A percentile compares a stretch with the other conserved stretches of the same genome.
Evolutionary conservation across 1,284 basidiomycete species (phyloP).

Genomic region (Heterobasidion parviporum): DNA sequence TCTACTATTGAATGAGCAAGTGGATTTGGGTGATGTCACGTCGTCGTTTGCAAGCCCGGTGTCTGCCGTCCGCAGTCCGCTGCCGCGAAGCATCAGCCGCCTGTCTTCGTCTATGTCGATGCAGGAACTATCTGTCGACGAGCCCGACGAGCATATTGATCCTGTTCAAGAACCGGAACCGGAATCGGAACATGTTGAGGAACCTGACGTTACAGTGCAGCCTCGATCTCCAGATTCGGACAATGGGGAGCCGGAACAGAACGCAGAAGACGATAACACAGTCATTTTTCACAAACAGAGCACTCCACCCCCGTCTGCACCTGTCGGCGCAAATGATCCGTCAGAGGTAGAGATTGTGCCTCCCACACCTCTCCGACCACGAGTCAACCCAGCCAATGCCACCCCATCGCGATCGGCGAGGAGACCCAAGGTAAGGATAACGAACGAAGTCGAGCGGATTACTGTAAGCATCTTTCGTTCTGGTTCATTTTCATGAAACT

Average conservation of each 20-base stretch:
- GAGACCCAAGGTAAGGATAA: constrained; percentile 32
- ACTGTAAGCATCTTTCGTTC: constrained; percentile 31
- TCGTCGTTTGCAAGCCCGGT: constrained; percentile 44
- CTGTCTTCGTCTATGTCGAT: background rate
- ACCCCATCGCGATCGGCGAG: constrained; percentile 9
- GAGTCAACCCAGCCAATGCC: background rate
- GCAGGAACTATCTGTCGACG: background rate
- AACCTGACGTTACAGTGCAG: background rate
- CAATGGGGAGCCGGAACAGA: background rate
- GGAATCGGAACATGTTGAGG: background rate
- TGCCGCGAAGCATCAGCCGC: background rate
- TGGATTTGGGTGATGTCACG: constrained; percentile 44
- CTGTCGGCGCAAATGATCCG: constrained; percentile 5
- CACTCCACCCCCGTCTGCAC: background rate
- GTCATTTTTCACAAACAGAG: constrained; percentile 15
- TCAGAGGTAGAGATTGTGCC: constrained; percentile 9
- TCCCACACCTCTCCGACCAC: background rate
- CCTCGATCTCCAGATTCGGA: background rate
- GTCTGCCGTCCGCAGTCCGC: background rate
- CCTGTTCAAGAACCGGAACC: background rate
- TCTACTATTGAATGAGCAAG: constrained; percentile 52
- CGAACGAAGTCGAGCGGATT: constrained; percentile 51
- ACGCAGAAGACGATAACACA: constrained; percentile 19
- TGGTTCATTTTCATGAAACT: background rate
- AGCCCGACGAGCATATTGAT: background rate